Evolutionary conservation across 176 grass and related monocot genomes (phyloP).

Genomic region (Carex scoparia): DNA sequence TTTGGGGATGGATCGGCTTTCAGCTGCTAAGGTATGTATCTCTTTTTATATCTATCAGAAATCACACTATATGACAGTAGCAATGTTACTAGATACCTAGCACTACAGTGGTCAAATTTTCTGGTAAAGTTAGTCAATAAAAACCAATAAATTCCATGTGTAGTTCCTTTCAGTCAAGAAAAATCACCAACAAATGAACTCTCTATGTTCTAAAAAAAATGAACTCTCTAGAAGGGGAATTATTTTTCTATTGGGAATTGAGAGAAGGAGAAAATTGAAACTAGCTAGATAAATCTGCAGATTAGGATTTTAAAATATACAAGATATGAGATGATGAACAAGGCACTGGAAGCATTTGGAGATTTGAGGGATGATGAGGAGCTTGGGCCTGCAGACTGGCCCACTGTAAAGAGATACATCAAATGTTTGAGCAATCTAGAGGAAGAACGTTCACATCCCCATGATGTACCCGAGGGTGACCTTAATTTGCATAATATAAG

Average conservation of each 20-base stretch:
- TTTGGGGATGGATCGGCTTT: constrained; percentile 62
- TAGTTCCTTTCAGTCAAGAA: background rate
- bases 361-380: constrained; percentile 94
- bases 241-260: background rate
- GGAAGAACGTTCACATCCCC: constrained; percentile 68
- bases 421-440: constrained; percentile 78
- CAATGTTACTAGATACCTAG: background rate
- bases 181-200: background rate
- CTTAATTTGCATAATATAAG: constrained; percentile 50
- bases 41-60: constrained; percentile 1
- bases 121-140: background rate
- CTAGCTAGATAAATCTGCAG: constrained; percentile 26
- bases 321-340: constrained; percentile 86
- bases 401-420: constrained; percentile 69
- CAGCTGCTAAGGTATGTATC: constrained; percentile 62
- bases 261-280: background rate
- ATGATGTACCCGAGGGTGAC: constrained; percentile 49
- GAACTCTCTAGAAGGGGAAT: background rate
- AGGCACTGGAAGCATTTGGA: constrained; percentile 75
- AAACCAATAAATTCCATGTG: background rate
- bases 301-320: constrained; percentile 82
- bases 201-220: background rate
- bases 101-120: background rate
- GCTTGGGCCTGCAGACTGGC: constrained; percentile 90
- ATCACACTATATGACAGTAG: background rate